Percentiles rank a stretch among this genome's conserved stretches.
Evolutionary conservation across 1,284 basidiomycete genomes (phyloP).

Genomic region (Leccinum subspadiceum): DNA sequence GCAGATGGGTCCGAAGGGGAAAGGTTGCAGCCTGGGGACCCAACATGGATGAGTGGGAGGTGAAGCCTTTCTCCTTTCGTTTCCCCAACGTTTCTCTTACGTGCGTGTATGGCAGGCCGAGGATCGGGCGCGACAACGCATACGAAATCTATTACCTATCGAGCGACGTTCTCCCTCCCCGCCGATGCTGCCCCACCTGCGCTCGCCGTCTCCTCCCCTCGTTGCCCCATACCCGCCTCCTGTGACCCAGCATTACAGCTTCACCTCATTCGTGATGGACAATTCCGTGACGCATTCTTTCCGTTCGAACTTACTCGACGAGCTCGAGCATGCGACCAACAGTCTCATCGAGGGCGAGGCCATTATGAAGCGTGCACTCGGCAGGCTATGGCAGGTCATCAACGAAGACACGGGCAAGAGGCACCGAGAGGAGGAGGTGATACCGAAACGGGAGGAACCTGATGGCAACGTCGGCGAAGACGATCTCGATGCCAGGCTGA

Average conservation of each 20-base stretch:
- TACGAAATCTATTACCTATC: constrained; percentile 61
- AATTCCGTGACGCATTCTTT: constrained; percentile 79
- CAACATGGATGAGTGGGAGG: constrained; percentile 79
- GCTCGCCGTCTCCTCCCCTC: constrained; percentile 57
- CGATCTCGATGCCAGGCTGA: constrained; percentile 49
- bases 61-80: constrained; percentile 32
- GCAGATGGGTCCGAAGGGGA: constrained; percentile 73
- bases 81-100: constrained; percentile 12
- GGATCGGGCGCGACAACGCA: constrained; percentile 74
- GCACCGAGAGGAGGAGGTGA: constrained; percentile 38
- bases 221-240: constrained; percentile 70
- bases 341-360: constrained; percentile 78
- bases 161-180: constrained; percentile 57
- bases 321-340: constrained; percentile 75
- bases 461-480: constrained; percentile 52
- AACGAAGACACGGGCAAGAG: constrained; percentile 57
- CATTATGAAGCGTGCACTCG: constrained; percentile 65
- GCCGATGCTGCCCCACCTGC: constrained; percentile 55
- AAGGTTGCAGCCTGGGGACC: constrained; percentile 80
- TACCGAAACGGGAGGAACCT: constrained; percentile 68
- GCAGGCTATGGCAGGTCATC: constrained; percentile 75
- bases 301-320: constrained; percentile 70
- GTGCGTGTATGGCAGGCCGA: constrained; percentile 51
- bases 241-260: constrained; percentile 62
- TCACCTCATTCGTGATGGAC: constrained; percentile 81